phyloP scores from a whole-genome alignment of 768 basidiomycete species.

The Coprinellus aureogranulatus region DNA sequence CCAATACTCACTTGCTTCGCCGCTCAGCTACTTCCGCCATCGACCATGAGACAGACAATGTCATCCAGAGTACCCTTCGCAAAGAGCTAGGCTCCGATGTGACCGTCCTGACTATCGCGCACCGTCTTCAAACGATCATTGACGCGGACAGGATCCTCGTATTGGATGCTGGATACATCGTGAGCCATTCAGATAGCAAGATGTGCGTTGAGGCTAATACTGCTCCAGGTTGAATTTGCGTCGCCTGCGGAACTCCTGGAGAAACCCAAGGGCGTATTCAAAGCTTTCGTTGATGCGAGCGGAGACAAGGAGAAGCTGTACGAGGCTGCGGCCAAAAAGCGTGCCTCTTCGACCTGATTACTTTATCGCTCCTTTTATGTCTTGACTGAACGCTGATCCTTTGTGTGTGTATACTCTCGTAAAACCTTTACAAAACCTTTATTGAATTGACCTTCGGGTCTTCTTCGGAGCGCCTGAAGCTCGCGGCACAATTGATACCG shows the following conservation, averaged over 20 bases:
- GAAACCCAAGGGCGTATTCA: constrained; percentile 48
- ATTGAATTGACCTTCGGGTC: too few relatives aligned
- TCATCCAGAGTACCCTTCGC: constrained; percentile 69
- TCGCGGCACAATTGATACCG: too few relatives aligned
- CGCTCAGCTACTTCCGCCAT: background rate
- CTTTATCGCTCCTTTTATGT: too few relatives aligned
- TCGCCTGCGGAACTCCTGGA: constrained; percentile 47
- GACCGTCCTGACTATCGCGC: constrained; percentile 67
- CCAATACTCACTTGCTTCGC: too few relatives aligned
- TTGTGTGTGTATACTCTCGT: too few relatives aligned
- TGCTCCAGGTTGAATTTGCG: constrained; percentile 52
- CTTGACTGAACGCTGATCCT: too few relatives aligned
- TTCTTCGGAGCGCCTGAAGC: too few relatives aligned
- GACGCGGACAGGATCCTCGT: constrained; percentile 16
- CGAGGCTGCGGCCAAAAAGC: constrained; percentile 9
- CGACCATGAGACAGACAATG: constrained; percentile 64
- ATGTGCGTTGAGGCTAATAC: background rate
- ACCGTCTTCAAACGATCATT: constrained; percentile 39
- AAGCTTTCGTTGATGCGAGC: constrained; percentile 57
- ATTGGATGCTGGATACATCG: constrained; percentile 43
- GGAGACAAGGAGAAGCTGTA: constrained; percentile 50
- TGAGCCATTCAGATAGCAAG: constrained; percentile 10
- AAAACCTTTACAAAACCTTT: too few relatives aligned
- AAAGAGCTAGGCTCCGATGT: constrained; percentile 56
- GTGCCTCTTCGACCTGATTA: too few relatives aligned